These are phyloP conservation scores for Coelastrella sp. DNA, from an alignment of 139 green algal species.

Conservation along the genomic window DNA sequence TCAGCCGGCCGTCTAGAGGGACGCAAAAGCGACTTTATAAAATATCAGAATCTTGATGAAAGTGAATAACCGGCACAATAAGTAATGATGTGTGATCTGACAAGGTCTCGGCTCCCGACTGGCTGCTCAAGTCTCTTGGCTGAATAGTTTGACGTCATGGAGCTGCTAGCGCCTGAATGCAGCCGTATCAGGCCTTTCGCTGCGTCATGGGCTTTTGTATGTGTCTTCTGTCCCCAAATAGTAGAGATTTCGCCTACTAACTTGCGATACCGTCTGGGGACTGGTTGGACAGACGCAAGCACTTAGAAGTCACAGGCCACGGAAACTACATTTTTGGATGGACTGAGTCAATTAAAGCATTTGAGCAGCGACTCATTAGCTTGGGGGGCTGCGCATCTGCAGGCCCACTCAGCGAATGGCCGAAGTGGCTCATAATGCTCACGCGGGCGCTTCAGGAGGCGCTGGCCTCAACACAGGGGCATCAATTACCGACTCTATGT, in stretches of 20 bases:
- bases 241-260: background rate
- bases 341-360: background rate
- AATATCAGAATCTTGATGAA: too few relatives aligned
- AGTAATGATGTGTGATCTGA: too few relatives aligned
- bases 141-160: background rate
- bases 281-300: background rate
- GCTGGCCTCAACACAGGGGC: background rate
- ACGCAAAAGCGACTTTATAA: too few relatives aligned
- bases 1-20: too few relatives aligned
- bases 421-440: background rate
- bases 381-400: background rate
- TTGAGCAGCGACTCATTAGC: background rate
- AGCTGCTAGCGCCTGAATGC: background rate
- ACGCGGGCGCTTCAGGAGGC: background rate
- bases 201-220: background rate
- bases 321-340: background rate
- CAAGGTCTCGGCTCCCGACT: background rate
- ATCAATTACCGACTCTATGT: background rate
- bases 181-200: too few relatives aligned
- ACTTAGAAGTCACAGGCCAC: background rate
- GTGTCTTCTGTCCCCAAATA: background rate
- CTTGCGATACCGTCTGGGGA: background rate
- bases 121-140: background rate
- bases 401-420: background rate
- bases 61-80: background rate